These are phyloP conservation scores for Alisma plantagoaquatica DNA, from an alignment of 106 monocot species.

Conservation along the genomic window DNA sequence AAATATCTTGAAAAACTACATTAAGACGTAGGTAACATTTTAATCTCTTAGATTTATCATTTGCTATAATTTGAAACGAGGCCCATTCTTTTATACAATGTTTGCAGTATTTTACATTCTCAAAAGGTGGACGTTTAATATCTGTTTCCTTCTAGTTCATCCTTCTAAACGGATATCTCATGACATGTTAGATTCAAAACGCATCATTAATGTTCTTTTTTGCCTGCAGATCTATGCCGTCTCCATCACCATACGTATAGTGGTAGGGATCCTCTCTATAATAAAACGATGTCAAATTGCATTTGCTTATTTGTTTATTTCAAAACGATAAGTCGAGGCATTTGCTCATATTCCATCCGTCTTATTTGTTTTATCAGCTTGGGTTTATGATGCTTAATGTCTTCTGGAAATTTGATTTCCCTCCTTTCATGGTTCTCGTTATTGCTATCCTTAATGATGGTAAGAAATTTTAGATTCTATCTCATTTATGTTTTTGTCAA, in stretches of 20 bases:
- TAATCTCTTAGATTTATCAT: background rate
- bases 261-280: constrained; percentile 40
- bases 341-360: no score
- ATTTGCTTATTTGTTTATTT: background rate
- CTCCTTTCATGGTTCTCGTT: constrained; percentile 91
- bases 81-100: no score
- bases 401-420: constrained; percentile 86
- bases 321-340: no score
- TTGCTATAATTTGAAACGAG: no score
- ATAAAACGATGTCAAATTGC: background rate
- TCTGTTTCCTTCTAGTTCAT: no score
- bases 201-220: background rate
- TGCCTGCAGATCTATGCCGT: constrained; percentile 65
- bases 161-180: no score
- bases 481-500: no score
- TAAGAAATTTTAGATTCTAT: background rate
- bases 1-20: no score
- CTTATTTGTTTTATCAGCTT: constrained; percentile 28
- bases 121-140: no score
- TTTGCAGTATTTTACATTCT: no score
- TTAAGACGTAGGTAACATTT: background rate
- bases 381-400: constrained; percentile 76
- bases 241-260: constrained; percentile 71
- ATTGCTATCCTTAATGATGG: constrained; percentile 87
- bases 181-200: background rate